These are phyloP conservation scores for Calonectria pseudoturangicola DNA, from an alignment of 2,329 filamentous ascomycete species.

Conservation along the genomic window DNA sequence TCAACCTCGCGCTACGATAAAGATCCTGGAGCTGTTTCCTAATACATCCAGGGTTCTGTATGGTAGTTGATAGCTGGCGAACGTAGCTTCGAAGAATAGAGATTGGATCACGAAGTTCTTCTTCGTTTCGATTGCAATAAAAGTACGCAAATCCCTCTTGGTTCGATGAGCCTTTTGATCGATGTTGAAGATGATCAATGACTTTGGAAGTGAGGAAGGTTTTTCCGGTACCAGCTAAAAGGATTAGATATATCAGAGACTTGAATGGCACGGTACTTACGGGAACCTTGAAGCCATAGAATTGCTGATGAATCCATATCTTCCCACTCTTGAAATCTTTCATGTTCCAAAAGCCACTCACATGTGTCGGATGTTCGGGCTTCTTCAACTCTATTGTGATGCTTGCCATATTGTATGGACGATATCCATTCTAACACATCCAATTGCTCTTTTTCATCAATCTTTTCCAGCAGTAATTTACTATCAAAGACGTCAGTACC, in stretches of 20 bases:
- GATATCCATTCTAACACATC: constrained; percentile 4
- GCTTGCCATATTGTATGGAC: not conserved
- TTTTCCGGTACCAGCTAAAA: constrained; percentile 26
- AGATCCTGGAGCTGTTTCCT: not conserved
- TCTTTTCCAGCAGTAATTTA: not conserved
- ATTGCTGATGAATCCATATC: not conserved
- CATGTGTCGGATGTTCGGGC: not conserved
- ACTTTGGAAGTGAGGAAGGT: constrained; percentile 14
- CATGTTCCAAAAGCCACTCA: not conserved
- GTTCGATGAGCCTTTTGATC: not conserved
- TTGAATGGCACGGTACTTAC: not conserved
- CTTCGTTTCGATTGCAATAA: constrained; percentile 22
- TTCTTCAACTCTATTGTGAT: not conserved
- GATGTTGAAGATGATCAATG: not conserved
- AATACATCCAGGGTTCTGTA: not conserved
- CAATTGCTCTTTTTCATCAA: not conserved
- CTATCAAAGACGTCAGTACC: not conserved
- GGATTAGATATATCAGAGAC: not conserved
- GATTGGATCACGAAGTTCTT: not conserved
- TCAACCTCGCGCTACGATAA: not conserved
- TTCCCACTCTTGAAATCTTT: not conserved
- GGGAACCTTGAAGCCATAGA: constrained; percentile 1
- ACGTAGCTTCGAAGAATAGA: constrained; percentile 17
- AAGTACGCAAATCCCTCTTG: constrained; percentile 22
- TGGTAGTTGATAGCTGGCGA: constrained; percentile 4